phyloP scores from a whole-genome alignment of 768 basidiomycete species.

The Trametes meyenii region DNA sequence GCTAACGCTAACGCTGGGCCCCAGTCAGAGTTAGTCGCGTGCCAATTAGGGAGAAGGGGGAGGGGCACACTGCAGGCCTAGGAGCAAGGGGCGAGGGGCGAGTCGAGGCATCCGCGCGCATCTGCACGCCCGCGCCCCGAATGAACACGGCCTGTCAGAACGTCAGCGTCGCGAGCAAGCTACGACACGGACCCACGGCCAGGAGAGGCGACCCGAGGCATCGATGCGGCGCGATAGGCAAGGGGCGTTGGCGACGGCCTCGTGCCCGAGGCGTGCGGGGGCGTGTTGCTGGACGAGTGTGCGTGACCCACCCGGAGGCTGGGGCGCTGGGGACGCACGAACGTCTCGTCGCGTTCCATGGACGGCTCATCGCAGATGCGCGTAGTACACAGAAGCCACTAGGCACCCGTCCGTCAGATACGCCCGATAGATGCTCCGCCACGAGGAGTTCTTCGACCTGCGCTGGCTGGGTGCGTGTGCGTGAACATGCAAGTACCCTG shows the following conservation, averaged over 20 bases:
- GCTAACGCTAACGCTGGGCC: too few relatives aligned
- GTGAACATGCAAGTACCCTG: background rate
- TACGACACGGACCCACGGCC: background rate
- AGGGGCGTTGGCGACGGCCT: constrained; percentile 18
- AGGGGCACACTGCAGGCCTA: too few relatives aligned
- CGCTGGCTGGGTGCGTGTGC: background rate
- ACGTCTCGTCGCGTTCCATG: constrained; percentile 16
- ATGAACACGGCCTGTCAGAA: background rate
- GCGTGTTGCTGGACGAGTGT: background rate
- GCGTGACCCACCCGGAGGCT: constrained; percentile 12
- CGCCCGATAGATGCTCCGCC: background rate
- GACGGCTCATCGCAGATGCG: constrained; percentile 14
- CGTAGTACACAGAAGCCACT: constrained; percentile 11
- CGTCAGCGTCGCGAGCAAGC: background rate
- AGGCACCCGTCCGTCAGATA: constrained; percentile 12
- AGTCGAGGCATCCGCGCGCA: background rate
- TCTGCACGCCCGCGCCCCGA: background rate
- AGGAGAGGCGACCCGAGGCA: background rate
- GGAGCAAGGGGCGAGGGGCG: background rate
- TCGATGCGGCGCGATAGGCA: constrained; percentile 22
- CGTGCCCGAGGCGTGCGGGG: constrained; percentile 22
- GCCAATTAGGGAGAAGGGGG: too few relatives aligned
- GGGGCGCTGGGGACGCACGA: too few relatives aligned
- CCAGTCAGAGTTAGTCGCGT: too few relatives aligned
- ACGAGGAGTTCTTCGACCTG: background rate